Evolutionary conservation across 164 flowering plant species (phyloP).

Genomic region (Piper betle): DNA sequence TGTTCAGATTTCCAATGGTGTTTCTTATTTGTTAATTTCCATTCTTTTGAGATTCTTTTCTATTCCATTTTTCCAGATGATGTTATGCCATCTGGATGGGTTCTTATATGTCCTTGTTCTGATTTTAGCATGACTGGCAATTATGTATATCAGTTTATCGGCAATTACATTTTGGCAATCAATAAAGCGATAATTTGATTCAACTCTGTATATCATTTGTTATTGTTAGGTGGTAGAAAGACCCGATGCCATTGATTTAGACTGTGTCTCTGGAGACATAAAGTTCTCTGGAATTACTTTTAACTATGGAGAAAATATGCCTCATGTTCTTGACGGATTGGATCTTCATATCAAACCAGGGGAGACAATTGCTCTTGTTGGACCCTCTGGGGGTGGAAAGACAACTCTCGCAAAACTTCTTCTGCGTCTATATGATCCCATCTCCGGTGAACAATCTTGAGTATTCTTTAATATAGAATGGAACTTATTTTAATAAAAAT

Average conservation of each 20-base stretch:
- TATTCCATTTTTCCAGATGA: background rate
- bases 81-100: background rate
- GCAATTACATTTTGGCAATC: too few species aligned
- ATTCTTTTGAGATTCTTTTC: too few species aligned
- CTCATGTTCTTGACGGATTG: conserved; percentile 54
- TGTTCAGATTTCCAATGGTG: too few species aligned
- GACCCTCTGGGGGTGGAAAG: conserved; percentile 99
- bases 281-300: conserved; percentile 56
- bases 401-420: conserved; percentile 79
- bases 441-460: conserved; percentile 35
- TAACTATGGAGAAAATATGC: conserved; percentile 45
- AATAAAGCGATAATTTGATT: background rate
- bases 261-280: conserved; percentile 55
- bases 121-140: background rate
- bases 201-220: conserved; percentile 8
- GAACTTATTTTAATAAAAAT: background rate
- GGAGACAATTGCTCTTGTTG: conserved; percentile 83
- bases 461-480: background rate
- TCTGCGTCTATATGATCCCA: conserved; percentile 90
- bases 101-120: background rate
- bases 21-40: background rate
- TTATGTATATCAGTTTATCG: background rate
- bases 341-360: conserved; percentile 81
- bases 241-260: conserved; percentile 55
- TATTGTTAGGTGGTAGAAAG: conserved; percentile 46